Conservation (phyloP, 225 moss, liverwort and hornwort genomes). For the Polytrichum formosum region DNA sequence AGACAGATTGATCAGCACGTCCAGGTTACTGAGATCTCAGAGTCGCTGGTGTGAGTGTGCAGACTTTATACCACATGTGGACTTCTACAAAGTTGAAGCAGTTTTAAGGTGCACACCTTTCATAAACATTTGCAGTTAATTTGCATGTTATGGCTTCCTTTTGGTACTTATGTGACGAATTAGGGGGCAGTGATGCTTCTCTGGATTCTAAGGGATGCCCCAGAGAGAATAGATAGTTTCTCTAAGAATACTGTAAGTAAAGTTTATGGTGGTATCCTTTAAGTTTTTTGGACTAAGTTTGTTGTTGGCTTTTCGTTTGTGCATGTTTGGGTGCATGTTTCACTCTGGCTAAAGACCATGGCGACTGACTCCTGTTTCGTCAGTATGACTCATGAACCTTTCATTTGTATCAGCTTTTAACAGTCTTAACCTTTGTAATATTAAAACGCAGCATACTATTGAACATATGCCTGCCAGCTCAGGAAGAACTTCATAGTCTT, state of each 20-base stretch:
- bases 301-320: conserved; percentile 12
- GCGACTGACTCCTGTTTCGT: conserved; percentile 58
- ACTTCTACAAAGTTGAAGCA: too few relatives aligned
- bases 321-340: conserved; percentile 18
- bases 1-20: neutral
- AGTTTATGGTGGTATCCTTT: neutral
- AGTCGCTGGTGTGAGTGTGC: too few relatives aligned
- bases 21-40: conserved; percentile 8
- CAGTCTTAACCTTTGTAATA: too few relatives aligned
- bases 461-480: neutral
- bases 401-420: neutral
- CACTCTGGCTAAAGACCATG: conserved; percentile 43
- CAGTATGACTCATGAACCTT: conserved; percentile 24
- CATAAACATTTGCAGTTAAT: neutral
- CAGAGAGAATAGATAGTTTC: neutral
- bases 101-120: conserved; percentile 47
- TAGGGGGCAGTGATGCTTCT: neutral
- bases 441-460: too few relatives aligned
- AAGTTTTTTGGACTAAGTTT: conserved; percentile 7
- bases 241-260: conserved; percentile 1
- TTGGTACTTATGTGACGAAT: neutral
- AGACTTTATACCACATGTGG: too few relatives aligned
- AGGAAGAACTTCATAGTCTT: neutral
- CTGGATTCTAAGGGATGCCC: neutral
- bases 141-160: neutral